Percentiles rank a stretch among this genome's conserved stretches.
Conservation (phyloP, 2,329 filamentous ascomycete genomes). For the Xylariales sp. region DNA sequence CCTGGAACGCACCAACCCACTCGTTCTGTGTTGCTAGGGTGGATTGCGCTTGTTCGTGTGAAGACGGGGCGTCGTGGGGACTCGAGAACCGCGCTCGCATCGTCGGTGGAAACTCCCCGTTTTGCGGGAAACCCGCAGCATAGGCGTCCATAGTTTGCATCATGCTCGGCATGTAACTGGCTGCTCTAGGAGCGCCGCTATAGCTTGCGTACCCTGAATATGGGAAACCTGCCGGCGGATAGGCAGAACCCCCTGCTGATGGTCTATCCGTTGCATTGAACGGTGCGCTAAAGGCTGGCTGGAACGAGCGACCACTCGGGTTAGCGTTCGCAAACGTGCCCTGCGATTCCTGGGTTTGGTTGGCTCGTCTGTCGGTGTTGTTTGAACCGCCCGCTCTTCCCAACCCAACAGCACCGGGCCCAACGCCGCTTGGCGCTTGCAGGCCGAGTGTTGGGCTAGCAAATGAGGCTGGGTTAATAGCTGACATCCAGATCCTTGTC, state of each 20-base stretch:
- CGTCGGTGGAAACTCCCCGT: slow-evolving; percentile 58
- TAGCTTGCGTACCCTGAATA: slow-evolving; percentile 60
- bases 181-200: slow-evolving; percentile 53
- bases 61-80: slow-evolving; percentile 50
- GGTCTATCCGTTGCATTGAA: slow-evolving; percentile 58
- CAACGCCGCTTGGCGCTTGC: slow-evolving; percentile 74
- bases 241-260: slow-evolving; percentile 53
- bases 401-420: slow-evolving; percentile 72
- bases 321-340: slow-evolving; percentile 53
- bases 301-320: slow-evolving; percentile 57
- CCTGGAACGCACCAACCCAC: slow-evolving; percentile 74
- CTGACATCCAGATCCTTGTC: slow-evolving; percentile 99
- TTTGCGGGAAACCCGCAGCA: slow-evolving; percentile 54
- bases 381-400: slow-evolving; percentile 59
- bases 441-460: slow-evolving; percentile 80
- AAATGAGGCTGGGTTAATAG: slow-evolving; percentile 97
- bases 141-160: slow-evolving; percentile 58
- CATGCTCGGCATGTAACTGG: slow-evolving; percentile 55
- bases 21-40: slow-evolving; percentile 62
- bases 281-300: slow-evolving; percentile 55
- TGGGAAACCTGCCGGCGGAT: slow-evolving; percentile 54
- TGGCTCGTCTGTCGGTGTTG: slow-evolving; percentile 62
- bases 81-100: slow-evolving; percentile 56
- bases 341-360: slow-evolving; percentile 55
- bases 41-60: slow-evolving; percentile 48